phyloP scores from a whole-genome alignment of 1,284 basidiomycete species.

The Sutorius eximius region DNA sequence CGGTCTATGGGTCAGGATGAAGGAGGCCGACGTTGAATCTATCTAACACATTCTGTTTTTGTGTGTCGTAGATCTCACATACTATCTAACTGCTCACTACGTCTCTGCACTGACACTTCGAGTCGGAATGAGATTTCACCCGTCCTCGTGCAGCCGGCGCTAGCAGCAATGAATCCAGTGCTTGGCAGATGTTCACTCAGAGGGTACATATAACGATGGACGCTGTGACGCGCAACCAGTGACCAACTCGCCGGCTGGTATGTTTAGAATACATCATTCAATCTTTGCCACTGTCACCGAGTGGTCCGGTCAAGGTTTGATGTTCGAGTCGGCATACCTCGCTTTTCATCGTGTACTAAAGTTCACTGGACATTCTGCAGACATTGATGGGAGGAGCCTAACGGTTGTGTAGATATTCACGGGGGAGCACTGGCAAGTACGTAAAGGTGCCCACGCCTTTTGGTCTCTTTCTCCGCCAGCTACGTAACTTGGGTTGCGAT shows the following conservation, averaged over 20 bases:
- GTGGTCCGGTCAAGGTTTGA: too few relatives aligned
- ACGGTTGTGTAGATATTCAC: slow-evolving; percentile 31
- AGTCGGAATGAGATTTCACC: background rate
- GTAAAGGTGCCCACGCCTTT: slow-evolving; percentile 32
- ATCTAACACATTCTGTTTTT: slow-evolving; percentile 2
- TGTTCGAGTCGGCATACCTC: too few relatives aligned
- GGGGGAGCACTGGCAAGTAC: slow-evolving; percentile 38
- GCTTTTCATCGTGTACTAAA: too few relatives aligned
- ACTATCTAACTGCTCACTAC: background rate
- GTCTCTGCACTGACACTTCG: background rate
- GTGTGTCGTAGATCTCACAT: background rate
- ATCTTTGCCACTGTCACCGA: too few relatives aligned
- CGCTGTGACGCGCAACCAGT: too few relatives aligned
- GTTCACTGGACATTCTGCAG: too few relatives aligned
- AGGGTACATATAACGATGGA: too few relatives aligned
- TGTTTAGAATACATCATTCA: too few relatives aligned
- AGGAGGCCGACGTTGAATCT: slow-evolving; percentile 12
- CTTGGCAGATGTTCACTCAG: too few relatives aligned
- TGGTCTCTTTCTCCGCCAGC: background rate
- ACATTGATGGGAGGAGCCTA: too few relatives aligned
- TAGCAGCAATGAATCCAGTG: background rate
- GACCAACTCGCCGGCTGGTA: too few relatives aligned
- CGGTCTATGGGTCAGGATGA: slow-evolving; percentile 31
- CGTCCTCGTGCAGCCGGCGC: too few relatives aligned
- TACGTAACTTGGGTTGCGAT: slow-evolving; percentile 3